Percentiles rank a stretch among this genome's conserved stretches.
Conservation (phyloP, 1,284 basidiomycete species). For the Schizophyllum commune region DNA sequence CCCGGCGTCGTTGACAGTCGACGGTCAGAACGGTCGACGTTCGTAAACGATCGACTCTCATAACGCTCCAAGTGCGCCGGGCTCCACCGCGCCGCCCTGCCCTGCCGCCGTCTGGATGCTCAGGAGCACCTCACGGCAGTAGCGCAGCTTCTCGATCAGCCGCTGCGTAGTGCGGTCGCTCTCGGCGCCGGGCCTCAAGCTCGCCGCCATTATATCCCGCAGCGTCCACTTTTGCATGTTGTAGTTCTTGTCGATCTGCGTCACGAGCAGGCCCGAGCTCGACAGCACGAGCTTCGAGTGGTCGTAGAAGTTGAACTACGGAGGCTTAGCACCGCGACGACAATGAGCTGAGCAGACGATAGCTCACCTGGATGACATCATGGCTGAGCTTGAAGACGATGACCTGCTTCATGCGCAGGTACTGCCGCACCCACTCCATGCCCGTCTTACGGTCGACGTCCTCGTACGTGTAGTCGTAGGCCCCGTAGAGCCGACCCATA, state of each 20-base stretch:
- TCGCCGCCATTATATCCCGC: constrained; percentile 60
- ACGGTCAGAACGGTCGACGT: too few species aligned
- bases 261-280: constrained; percentile 68
- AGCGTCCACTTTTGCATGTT: constrained; percentile 71
- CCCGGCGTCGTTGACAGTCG: too few species aligned
- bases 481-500: constrained; percentile 77
- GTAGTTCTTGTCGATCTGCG: constrained; percentile 88
- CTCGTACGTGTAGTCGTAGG: constrained; percentile 75
- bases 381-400: constrained; percentile 96
- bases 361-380: constrained; percentile 78
- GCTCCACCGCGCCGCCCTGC: constrained; percentile 2
- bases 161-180: constrained; percentile 48
- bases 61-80: background rate
- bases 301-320: constrained; percentile 96
- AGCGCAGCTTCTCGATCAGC: constrained; percentile 71
- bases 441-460: constrained; percentile 65
- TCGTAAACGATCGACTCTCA: too few species aligned
- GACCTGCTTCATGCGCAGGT: constrained; percentile 93
- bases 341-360: background rate
- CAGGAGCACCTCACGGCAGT: constrained; percentile 71
- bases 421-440: constrained; percentile 94
- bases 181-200: constrained; percentile 28
- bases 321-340: constrained; percentile 3
- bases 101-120: constrained; percentile 45
- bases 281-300: constrained; percentile 93